Conservation (phyloP, 768 basidiomycete genomes). For the Leccinellum luteum region DNA sequence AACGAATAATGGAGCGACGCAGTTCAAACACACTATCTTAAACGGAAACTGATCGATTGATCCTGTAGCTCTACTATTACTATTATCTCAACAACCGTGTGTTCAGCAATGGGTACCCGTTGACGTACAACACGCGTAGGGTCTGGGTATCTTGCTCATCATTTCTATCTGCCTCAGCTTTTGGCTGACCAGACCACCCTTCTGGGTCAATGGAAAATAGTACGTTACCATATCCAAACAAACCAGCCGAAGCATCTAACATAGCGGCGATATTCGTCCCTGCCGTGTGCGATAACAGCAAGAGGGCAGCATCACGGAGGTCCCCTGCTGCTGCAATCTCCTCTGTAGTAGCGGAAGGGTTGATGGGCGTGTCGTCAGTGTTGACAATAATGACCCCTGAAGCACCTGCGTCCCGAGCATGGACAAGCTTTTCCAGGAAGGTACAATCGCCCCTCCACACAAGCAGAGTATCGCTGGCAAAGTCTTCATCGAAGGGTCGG, state of each 20-base stretch:
- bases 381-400: conserved; percentile 76
- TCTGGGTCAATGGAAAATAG: conserved; percentile 50
- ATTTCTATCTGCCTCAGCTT: conserved; percentile 12
- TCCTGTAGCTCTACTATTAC: not conserved
- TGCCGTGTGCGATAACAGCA: conserved; percentile 52
- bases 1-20: not conserved
- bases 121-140: conserved; percentile 66
- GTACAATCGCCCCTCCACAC: conserved; percentile 80
- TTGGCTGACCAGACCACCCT: conserved; percentile 24
- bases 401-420: conserved; percentile 69
- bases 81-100: conserved; percentile 62
- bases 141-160: conserved; percentile 32
- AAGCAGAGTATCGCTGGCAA: conserved; percentile 55
- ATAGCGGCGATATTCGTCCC: conserved; percentile 56
- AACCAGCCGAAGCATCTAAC: conserved; percentile 47
- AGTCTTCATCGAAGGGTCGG: conserved; percentile 44
- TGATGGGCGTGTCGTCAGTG: conserved; percentile 55
- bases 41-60: not conserved
- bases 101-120: conserved; percentile 73
- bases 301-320: conserved; percentile 54
- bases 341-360: conserved; percentile 59
- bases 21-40: not conserved
- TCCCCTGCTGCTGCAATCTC: conserved; percentile 60
- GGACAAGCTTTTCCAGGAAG: conserved; percentile 78
- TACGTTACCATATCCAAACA: conserved; percentile 45